These are phyloP conservation scores for Elongisporangium prolatum DNA, from an alignment of 352 stramenopile genomes.

Conservation along the genomic window DNA sequence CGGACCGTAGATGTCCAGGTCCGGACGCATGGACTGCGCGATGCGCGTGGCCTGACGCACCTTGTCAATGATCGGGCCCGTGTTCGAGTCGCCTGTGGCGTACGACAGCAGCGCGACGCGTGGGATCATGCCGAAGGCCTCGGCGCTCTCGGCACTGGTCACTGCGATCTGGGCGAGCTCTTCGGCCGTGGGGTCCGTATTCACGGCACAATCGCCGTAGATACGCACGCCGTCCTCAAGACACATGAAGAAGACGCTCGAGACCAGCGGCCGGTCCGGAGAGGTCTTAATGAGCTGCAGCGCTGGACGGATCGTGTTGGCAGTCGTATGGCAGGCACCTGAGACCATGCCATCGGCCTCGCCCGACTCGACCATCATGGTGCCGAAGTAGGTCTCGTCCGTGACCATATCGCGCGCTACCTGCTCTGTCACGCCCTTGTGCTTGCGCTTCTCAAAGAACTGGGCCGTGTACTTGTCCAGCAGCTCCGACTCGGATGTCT, in stretches of 20 bases:
- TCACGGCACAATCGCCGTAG: constrained; percentile 85
- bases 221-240: constrained; percentile 74
- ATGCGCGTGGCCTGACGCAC: constrained; percentile 73
- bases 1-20: constrained; percentile 80
- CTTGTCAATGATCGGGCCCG: constrained; percentile 80
- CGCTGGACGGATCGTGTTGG: constrained; percentile 85
- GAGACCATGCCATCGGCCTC: constrained; percentile 86
- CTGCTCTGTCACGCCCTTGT: constrained; percentile 74
- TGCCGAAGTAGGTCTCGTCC: constrained; percentile 82
- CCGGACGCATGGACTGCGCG: constrained; percentile 55
- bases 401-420: constrained; percentile 46
- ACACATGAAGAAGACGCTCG: constrained; percentile 88
- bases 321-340: constrained; percentile 77
- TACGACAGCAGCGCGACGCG: constrained; percentile 84
- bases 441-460: constrained; percentile 77
- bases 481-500: constrained; percentile 39
- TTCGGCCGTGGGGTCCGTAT: constrained; percentile 67
- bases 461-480: constrained; percentile 51
- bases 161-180: constrained; percentile 82
- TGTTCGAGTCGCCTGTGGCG: constrained; percentile 76
- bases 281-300: constrained; percentile 87
- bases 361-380: constrained; percentile 80
- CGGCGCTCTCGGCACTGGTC: constrained; percentile 65
- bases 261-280: constrained; percentile 61
- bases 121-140: constrained; percentile 76